phyloP scores from a whole-genome alignment of 192 early-diverging fungal species.

The Lobulomyces angularis region DNA sequence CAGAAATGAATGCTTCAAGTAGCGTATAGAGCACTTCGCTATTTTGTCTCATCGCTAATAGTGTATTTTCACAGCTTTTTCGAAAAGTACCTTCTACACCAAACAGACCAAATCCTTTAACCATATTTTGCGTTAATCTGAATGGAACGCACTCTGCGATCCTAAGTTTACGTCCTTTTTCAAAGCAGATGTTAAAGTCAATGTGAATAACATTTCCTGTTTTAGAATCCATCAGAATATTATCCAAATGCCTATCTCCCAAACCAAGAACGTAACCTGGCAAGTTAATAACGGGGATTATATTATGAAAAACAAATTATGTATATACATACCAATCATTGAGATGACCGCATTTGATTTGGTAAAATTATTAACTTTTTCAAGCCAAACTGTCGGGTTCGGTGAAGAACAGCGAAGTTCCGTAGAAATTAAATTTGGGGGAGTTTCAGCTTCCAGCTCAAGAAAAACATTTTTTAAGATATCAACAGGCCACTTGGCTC shows the following conservation, averaged over 20 bases:
- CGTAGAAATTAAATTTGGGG: constrained; percentile 45
- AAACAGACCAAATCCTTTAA: constrained; percentile 17
- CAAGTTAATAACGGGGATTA: not conserved
- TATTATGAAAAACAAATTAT: not conserved
- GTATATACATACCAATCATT: constrained; percentile 31
- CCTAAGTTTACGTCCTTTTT: constrained; percentile 44
- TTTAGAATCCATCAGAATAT: constrained; percentile 41
- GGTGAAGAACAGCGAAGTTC: constrained; percentile 51
- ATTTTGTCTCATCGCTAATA: constrained; percentile 23
- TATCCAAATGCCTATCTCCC: constrained; percentile 66
- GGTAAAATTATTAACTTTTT: constrained; percentile 23
- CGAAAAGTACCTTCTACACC: constrained; percentile 33
- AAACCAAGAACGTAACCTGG: constrained; percentile 48
- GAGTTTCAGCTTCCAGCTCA: constrained; percentile 52
- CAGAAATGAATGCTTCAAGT: constrained; percentile 41
- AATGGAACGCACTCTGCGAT: constrained; percentile 68
- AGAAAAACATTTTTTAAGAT: constrained; percentile 43
- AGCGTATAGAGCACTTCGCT: constrained; percentile 31
- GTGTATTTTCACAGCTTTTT: constrained; percentile 18
- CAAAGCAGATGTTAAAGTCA: constrained; percentile 68
- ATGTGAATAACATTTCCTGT: constrained; percentile 52
- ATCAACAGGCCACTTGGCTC: constrained; percentile 56
- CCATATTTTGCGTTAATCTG: constrained; percentile 47
- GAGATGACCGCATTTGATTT: constrained; percentile 48
- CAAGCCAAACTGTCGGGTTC: constrained; percentile 19